phyloP scores from a whole-genome alignment of 2,329 filamentous ascomycete genomes.

The Trichoderma koningii region DNA sequence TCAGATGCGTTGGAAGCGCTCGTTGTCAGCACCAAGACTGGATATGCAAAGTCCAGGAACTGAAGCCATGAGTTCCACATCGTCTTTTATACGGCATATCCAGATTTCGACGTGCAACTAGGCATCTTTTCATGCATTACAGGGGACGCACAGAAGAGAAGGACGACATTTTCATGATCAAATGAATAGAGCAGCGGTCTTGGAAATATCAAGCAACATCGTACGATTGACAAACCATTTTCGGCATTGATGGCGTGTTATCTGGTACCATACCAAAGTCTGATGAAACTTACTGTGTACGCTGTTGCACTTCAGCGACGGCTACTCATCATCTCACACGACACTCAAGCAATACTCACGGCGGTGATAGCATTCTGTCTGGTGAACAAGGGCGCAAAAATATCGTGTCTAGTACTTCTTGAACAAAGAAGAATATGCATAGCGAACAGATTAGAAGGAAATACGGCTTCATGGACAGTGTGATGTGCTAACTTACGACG shows the following conservation, averaged over 20 bases:
- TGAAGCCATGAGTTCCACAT: neutral
- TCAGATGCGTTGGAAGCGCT: slow-evolving; percentile 38
- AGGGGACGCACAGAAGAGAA: neutral
- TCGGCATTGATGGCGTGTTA: neutral
- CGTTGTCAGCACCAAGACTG: neutral
- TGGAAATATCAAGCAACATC: neutral
- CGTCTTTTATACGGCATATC: neutral
- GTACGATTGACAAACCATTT: too few species aligned
- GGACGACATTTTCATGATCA: neutral
- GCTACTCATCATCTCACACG: too few species aligned
- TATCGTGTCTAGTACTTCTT: too few species aligned
- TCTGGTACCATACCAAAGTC: too few species aligned
- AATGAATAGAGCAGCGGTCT: neutral
- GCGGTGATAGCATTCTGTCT: too few species aligned
- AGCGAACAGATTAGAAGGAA: too few species aligned
- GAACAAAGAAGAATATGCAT: too few species aligned
- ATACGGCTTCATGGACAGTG: too few species aligned
- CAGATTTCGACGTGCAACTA: neutral
- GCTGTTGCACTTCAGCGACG: neutral
- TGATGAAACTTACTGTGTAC: neutral
- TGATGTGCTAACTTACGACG: too few species aligned
- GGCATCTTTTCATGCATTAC: neutral
- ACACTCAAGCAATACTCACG: too few species aligned
- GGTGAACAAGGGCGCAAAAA: neutral
- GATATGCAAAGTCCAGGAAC: neutral